These are phyloP conservation scores for Tricholoma terreum DNA, from an alignment of 768 basidiomycete genomes.

Conservation along the genomic window DNA sequence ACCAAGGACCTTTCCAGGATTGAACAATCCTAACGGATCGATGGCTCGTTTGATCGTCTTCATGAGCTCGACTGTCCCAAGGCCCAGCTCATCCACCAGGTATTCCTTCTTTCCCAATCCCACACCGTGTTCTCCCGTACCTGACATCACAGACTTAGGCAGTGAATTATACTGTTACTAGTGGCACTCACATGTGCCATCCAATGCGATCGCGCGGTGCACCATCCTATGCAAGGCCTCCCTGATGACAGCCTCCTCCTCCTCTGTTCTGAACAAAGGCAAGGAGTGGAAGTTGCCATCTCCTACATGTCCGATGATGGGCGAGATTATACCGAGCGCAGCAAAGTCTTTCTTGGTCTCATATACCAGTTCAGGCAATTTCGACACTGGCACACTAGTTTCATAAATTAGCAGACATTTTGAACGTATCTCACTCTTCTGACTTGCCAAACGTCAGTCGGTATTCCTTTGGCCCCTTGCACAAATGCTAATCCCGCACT, in stretches of 20 bases:
- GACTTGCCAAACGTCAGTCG: constrained; percentile 72
- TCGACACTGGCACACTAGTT: constrained; percentile 57
- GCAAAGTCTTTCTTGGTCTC: constrained; percentile 72
- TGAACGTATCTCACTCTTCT: neutral
- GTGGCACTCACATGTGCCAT: constrained; percentile 63
- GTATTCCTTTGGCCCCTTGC: constrained; percentile 57
- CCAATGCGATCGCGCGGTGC: constrained; percentile 61
- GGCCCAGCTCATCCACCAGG: constrained; percentile 77
- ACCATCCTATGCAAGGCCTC: constrained; percentile 61
- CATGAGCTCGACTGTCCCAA: constrained; percentile 82
- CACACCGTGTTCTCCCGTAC: constrained; percentile 84
- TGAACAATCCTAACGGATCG: constrained; percentile 75
- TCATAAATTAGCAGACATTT: neutral
- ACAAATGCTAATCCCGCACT: constrained; percentile 53
- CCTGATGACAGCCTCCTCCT: constrained; percentile 42
- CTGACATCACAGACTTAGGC: constrained; percentile 25
- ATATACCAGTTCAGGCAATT: constrained; percentile 58
- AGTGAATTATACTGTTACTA: neutral
- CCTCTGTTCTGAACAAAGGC: constrained; percentile 56
- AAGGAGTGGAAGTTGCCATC: constrained; percentile 57
- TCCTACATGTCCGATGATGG: constrained; percentile 73
- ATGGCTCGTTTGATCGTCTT: constrained; percentile 71
- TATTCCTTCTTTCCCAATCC: constrained; percentile 83
- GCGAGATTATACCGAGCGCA: constrained; percentile 51
- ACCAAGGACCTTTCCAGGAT: constrained; percentile 71